Conservation (phyloP, 805 yeast genomes). For the Cyberlindnera maclurae region DNA sequence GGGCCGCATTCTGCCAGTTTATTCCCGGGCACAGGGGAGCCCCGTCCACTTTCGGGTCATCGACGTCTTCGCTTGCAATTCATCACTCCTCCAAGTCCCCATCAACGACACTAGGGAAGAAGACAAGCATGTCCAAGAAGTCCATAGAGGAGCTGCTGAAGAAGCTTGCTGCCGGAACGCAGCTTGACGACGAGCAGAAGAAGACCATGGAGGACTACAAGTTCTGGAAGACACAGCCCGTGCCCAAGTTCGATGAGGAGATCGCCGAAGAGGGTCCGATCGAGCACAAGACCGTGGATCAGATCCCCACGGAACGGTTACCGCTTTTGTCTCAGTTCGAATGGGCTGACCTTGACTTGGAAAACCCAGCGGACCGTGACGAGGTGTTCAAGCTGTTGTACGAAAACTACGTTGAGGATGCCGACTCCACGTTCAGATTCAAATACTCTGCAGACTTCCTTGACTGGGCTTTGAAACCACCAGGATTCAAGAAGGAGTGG, state of each 20-base stretch:
- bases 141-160: constrained; percentile 53
- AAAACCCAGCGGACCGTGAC: constrained; percentile 47
- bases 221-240: constrained; percentile 98
- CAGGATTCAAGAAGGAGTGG: constrained; percentile 89
- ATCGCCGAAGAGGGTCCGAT: constrained; percentile 75
- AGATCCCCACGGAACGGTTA: constrained; percentile 63
- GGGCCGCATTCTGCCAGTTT: no score
- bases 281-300: constrained; percentile 64
- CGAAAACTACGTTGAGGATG: constrained; percentile 92
- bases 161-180: constrained; percentile 26
- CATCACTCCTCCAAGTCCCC: no score
- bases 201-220: constrained; percentile 83
- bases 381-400: constrained; percentile 77
- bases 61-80: no score
- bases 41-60: no score
- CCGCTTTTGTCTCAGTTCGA: constrained; percentile 70
- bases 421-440: constrained; percentile 86
- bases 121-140: constrained; percentile 26
- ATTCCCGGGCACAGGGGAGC: no score
- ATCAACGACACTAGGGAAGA: background rate
- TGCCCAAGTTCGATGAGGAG: constrained; percentile 64
- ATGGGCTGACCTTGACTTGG: constrained; percentile 76
- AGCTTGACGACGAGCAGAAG: constrained; percentile 48
- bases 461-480: constrained; percentile 90
- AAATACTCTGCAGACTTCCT: constrained; percentile 78